Conservation (phyloP, 2,329 filamentous ascomycete species). For the Tolypocladium amazonense region DNA sequence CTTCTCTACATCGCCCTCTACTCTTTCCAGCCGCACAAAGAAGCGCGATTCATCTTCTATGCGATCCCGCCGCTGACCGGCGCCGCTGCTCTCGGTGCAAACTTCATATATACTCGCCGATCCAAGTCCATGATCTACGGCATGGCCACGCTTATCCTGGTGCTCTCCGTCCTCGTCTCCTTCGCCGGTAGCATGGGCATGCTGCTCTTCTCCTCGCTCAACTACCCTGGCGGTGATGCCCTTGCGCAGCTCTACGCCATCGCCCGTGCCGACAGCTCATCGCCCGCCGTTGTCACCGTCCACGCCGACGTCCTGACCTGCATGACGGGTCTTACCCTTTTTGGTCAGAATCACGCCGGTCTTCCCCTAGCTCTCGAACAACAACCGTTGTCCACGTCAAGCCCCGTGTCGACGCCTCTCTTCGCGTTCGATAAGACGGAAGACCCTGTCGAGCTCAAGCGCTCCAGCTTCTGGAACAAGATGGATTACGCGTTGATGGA, state of each 20-base stretch:
- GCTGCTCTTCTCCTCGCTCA: slow-evolving; percentile 72
- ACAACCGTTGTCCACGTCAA: slow-evolving; percentile 2
- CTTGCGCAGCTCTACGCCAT: slow-evolving; percentile 41
- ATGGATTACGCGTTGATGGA: slow-evolving; percentile 55
- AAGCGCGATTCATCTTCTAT: slow-evolving; percentile 92
- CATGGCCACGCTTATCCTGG: slow-evolving; percentile 42
- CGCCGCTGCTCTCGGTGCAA: slow-evolving; percentile 62
- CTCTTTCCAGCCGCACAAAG: slow-evolving; percentile 87
- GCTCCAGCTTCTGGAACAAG: slow-evolving; percentile 47
- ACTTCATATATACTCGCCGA: slow-evolving; percentile 57
- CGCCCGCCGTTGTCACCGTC: slow-evolving; percentile 25
- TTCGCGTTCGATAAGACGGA: slow-evolving; percentile 54
- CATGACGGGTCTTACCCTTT: slow-evolving; percentile 62
- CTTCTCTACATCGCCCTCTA: slow-evolving; percentile 69
- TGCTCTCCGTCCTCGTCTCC: slow-evolving; percentile 48
- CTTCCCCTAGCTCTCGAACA: slow-evolving; percentile 21
- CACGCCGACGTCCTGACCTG: slow-evolving; percentile 58
- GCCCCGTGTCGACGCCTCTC: slow-evolving; percentile 12
- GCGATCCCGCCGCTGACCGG: slow-evolving; percentile 71
- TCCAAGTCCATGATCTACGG: slow-evolving; percentile 48
- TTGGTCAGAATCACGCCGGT: slow-evolving; percentile 38
- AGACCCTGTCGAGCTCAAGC: slow-evolving; percentile 29
- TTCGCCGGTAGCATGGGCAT: slow-evolving; percentile 53
- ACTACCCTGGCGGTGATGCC: slow-evolving; percentile 87
- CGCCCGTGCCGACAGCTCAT: slow-evolving; percentile 8